Base-by-base conservation (phyloP, 352 stramenopile species). In the Pythium angustatum region DNA sequence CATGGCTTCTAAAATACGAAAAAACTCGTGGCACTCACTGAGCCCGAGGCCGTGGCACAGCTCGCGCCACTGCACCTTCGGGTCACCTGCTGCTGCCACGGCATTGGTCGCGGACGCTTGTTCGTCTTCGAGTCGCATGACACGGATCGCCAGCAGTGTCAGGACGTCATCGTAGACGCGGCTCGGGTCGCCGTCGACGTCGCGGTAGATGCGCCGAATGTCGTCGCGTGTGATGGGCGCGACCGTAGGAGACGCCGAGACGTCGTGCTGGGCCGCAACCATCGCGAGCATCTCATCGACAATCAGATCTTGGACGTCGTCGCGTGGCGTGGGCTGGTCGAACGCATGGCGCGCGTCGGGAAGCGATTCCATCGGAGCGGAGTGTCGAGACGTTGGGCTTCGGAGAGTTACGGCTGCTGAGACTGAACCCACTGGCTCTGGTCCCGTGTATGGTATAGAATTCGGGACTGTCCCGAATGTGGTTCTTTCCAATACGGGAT, bases 41-140 rank as follows among this genome's bases (percentile, higher is more conserved):
- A 90, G 54, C 17, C 81, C 80, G n/a, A 92, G 65, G 3, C 75
- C 75, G 24, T 68, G 68, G 61, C 79, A 88, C 21, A 91, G 72
- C 57, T 91, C 75, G 8, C 50, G 64, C 55, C 83, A 82, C 51
- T 88, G 73, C 47, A 91, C 58, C 30, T 72, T 75, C 0, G 68
- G 33, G 22, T 76, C 55, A 2, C 57, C 27, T 1, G 21, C 45
- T 58, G 54, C 47, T 33, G 19, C 49, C 30, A 17, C 41, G 40
- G 12, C 34, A 54, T 24, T 50, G 17, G 48, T 11, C 70, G 27
- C 19, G 5, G 2, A n/a, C n/a, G 28, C 21, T 15, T 30, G 4
- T 45, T 77, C 61, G n/a, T 87, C 62, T 26, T 88, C 62, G 9
- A 71, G 36, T n/a, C 71, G 71, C 44, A 87, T 36, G 22, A 69